Base-by-base conservation (phyloP, 2,329 filamentous ascomycete species). In the Colletotrichum navitas region DNA sequence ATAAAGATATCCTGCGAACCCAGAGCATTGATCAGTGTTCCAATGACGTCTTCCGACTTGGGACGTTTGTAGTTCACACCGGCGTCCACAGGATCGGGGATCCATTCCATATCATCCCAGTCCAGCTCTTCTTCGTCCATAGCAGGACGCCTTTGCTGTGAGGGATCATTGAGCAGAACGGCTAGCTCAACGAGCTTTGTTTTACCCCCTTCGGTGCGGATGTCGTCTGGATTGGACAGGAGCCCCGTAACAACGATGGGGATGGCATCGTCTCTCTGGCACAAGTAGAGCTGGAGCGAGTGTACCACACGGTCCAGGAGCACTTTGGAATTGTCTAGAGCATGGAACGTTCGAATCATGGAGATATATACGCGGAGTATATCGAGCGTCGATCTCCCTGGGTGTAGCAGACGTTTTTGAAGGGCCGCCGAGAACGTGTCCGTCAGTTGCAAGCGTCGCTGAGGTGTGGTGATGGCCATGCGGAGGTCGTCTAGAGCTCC, bases 61-160 rank as follows among this genome's bases (percentile, higher is more conserved):
- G 94, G 93, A 70, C 94, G 92, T 78, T 93, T 94, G 83, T 97
- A 98, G 78, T 98, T 94, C 59, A 94, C 92, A 12, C 94, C 94
- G 1, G 96, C 96, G 79, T 99, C 96, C 49, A 97, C 91, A 0
- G 96, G 96, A 76, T 97, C 93, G 1, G 96, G 96, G 45, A 94
- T 86, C 96, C 96, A 99, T 11, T 91, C 89, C 91, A 97, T 93
- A 80, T 99, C 95, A 77, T 94, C 89, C 92, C 93, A 98, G 80
- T 97, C 93, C 21, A 96, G 86, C 63, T 94, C 93, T 68, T 92
- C 90, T 73, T 90, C 89, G 34, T 91, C 88, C 11, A 85, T 82
- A 26, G 86, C 85, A 47, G 82, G 82, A 11, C 85, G 83, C 18
- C 85, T 83, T 69, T 87, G 84, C 72, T 90, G 86, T 12, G 88